These are phyloP conservation scores for Lachnellula hyalina DNA, from an alignment of 2,329 filamentous ascomycete genomes.

Conservation along the genomic window DNA sequence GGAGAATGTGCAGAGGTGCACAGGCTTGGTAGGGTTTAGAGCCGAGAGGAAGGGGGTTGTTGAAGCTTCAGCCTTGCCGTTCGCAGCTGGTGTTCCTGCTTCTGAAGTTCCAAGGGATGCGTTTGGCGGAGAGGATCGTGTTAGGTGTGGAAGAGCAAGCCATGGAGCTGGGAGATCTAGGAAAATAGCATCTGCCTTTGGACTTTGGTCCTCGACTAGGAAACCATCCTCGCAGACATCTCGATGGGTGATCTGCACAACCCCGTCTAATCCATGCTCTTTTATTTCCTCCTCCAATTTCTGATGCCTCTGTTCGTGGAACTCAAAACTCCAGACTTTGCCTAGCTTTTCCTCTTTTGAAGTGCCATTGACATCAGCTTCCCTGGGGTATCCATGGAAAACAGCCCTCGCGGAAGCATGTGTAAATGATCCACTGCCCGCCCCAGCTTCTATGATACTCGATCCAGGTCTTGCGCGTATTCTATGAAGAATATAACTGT, in stretches of 20 bases:
- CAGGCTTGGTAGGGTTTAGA: slow-evolving; percentile 65
- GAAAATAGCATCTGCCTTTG: slow-evolving; percentile 66
- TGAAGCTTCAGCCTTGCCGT: slow-evolving; percentile 6
- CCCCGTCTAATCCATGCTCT: slow-evolving; percentile 58
- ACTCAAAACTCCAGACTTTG: slow-evolving; percentile 78
- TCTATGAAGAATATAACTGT: slow-evolving; percentile 76
- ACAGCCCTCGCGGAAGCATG: slow-evolving; percentile 72
- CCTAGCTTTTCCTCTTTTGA: slow-evolving; percentile 43
- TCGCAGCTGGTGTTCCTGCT: slow-evolving; percentile 3
- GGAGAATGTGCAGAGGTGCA: slow-evolving; percentile 88
- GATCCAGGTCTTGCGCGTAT: slow-evolving; percentile 69
- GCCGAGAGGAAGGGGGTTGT: slow-evolving; percentile 47
- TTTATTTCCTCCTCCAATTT: slow-evolving; percentile 65
- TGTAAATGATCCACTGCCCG: slow-evolving; percentile 78
- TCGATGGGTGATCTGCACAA: slow-evolving; percentile 70
- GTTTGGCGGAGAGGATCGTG: slow-evolving; percentile 40
- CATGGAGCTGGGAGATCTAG: slow-evolving; percentile 77
- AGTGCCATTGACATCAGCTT: slow-evolving; percentile 29
- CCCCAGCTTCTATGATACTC: slow-evolving; percentile 72
- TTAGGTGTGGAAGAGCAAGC: slow-evolving; percentile 72
- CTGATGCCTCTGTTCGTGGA: slow-evolving; percentile 65
- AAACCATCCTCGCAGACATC: slow-evolving; percentile 78
- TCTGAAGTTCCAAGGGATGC: slow-evolving; percentile 3
- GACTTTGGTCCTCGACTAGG: slow-evolving; percentile 49
- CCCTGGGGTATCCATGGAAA: slow-evolving; percentile 62